Evolutionary conservation across 2,329 filamentous ascomycete species (phyloP), one percentile per base, ranked within the genome.

Genomic region (Fonsecaea pugnacius): DNA sequence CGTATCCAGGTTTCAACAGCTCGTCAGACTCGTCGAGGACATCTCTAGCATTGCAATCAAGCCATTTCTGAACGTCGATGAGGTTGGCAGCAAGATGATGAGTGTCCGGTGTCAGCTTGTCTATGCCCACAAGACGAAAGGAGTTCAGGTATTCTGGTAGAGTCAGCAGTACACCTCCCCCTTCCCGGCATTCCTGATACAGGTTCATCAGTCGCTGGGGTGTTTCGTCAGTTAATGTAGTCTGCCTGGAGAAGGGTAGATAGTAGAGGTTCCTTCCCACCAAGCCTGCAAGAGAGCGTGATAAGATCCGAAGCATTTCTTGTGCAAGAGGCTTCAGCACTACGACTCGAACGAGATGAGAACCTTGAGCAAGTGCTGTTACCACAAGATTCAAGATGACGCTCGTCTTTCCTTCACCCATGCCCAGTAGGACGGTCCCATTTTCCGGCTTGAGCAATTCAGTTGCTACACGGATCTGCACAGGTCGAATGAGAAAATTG

Each of bases 401-500:
- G 0, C 88, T 89, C 0, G 86, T 87, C 67, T 91, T 91, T 0
- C 88, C 89, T 70, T 89, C 83, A 0, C 89, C 89, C 88, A 91
- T 91, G 67, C 89, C 90, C 1, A 91, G 73, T 69, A 90, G 87
- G 77, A 90, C 82, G 0, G 87, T 82, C 0, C 80, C 73, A 67
- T 87, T 89, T 0, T 72, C 32, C 0, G 82, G 80, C 0, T 70
- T 57, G 2, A 80, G 82, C 84, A 91, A 91, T 21, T 82, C 71
- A 0, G 62, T 51, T 0, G 88, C 85, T 56, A 91, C 86, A 1
- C 82, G 72, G 2, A 82, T 78, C 70, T 91, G 88, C 0, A 85
- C 81, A 0, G 78, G 71, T 0, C 90, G 82, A 8, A 92, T 86
- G 8, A 87, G 70, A 1, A 91, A 78, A 0, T 82, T 81, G 36